A percentile compares a stretch with the other conserved stretches of the same genome.
Evolutionary conservation across 1,284 basidiomycete genomes (phyloP).

Genomic region (Pterulicium gracile): DNA sequence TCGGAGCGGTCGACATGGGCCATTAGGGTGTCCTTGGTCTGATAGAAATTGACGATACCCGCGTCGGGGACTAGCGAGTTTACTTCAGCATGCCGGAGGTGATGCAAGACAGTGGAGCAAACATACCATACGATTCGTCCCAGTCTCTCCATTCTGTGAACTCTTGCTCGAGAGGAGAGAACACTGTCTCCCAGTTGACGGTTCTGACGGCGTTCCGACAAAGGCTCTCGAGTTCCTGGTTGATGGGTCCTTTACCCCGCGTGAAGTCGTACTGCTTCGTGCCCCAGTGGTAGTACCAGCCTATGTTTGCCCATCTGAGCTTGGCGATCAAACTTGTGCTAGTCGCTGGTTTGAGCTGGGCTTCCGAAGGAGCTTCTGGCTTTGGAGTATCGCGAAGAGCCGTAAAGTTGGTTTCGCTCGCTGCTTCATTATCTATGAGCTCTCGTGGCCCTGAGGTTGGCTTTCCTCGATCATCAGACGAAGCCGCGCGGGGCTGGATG

Average conservation of each 20-base stretch:
- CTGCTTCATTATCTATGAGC: constrained; percentile 60
- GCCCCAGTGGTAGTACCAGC: constrained; percentile 89
- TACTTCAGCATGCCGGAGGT: constrained; percentile 5
- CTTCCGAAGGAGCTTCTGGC: constrained; percentile 45
- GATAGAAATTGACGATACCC: constrained; percentile 91
- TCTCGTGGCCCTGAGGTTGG: constrained; percentile 38
- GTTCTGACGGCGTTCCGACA: constrained; percentile 52
- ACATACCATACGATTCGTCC: constrained; percentile 63
- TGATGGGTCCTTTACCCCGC: constrained; percentile 52
- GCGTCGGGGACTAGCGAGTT: constrained; percentile 67
- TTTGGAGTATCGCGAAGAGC: constrained; percentile 40
- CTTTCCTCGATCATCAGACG: constrained; percentile 15
- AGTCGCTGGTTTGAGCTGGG: constrained; percentile 32
- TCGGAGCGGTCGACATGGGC: constrained; percentile 91
- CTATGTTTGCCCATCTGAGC: constrained; percentile 88
- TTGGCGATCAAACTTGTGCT: constrained; percentile 51
- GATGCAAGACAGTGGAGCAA: not conserved
- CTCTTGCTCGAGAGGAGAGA: constrained; percentile 39
- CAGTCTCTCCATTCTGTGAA: constrained; percentile 58
- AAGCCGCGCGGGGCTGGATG: constrained; percentile 26
- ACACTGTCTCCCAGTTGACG: constrained; percentile 65
- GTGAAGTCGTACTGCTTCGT: constrained; percentile 86
- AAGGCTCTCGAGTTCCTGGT: constrained; percentile 38
- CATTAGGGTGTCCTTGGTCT: constrained; percentile 83
- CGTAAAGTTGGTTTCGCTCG: constrained; percentile 35